phyloP scores from a whole-genome alignment of 306 rosid species.

The Quillaja saponaria region DNA sequence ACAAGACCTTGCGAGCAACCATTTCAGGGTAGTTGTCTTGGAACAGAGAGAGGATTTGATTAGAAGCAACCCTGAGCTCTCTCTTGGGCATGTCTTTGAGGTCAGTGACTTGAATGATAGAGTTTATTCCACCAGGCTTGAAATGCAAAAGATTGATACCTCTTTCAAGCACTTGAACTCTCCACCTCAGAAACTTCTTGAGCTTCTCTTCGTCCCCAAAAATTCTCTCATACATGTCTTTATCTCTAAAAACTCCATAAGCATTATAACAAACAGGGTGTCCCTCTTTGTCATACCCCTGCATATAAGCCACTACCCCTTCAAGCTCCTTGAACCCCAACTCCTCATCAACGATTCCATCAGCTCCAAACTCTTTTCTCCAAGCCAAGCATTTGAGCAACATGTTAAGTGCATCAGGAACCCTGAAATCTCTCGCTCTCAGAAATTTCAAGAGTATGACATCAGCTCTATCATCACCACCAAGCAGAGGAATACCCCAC shows the following conservation, averaged over 20 bases:
- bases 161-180: conserved; percentile 88
- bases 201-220: conserved; percentile 94
- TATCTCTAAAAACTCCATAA: conserved; percentile 75
- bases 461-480: conserved; percentile 68
- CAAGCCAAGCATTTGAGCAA: conserved; percentile 65
- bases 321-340: conserved; percentile 90
- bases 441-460: conserved; percentile 86
- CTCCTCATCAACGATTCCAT: conserved; percentile 64
- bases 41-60: conserved; percentile 83
- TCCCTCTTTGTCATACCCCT: conserved; percentile 71
- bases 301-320: conserved; percentile 90
- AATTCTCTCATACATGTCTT: conserved; percentile 74
- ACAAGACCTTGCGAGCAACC: conserved; percentile 83
- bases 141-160: conserved; percentile 78
- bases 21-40: conserved; percentile 97
- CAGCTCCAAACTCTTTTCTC: conserved; percentile 77
- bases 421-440: conserved; percentile 85
- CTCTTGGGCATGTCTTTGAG: conserved; percentile 97
- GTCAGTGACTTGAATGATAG: conserved; percentile 90
- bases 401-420: conserved; percentile 66
- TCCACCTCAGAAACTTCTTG: conserved; percentile 83
- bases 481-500: conserved; percentile 75
- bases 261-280: conserved; percentile 97
- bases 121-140: conserved; percentile 85
- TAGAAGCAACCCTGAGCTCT: conserved; percentile 91